Evolutionary conservation across 2,329 filamentous ascomycete species (phyloP).

Genomic region (Penicillium sp.): DNA sequence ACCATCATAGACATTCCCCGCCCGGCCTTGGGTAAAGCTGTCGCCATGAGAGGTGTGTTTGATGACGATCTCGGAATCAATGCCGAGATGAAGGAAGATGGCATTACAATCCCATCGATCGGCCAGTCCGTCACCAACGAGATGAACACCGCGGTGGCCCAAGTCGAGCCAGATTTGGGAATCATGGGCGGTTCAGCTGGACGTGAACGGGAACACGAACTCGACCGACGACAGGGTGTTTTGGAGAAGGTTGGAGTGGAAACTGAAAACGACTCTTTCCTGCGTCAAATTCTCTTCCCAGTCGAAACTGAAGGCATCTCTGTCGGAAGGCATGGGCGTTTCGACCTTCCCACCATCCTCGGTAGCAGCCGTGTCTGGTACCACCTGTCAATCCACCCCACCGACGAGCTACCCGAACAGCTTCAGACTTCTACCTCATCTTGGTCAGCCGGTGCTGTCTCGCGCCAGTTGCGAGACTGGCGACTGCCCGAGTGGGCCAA

Average conservation of each 20-base stretch:
- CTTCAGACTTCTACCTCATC: conserved; percentile 74
- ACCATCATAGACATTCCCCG: conserved; percentile 86
- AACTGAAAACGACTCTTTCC: conserved; percentile 78
- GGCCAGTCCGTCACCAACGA: conserved; percentile 85
- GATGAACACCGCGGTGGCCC: conserved; percentile 79
- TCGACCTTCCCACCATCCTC: conserved; percentile 75
- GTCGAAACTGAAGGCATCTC: conserved; percentile 76
- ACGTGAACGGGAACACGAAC: conserved; percentile 74
- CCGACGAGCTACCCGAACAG: conserved; percentile 78
- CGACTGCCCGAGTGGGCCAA: conserved; percentile 96
- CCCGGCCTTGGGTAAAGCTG: conserved; percentile 78
- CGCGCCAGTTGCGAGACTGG: conserved; percentile 90
- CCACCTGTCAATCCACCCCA: conserved; percentile 88
- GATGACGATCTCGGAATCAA: conserved; percentile 94
- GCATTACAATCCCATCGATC: conserved; percentile 72
- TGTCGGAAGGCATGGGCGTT: conserved; percentile 75
- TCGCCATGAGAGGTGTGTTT: conserved; percentile 88
- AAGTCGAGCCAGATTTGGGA: conserved; percentile 78
- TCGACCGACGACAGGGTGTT: conserved; percentile 80
- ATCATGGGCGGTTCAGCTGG: conserved; percentile 69
- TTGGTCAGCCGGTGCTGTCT: conserved; percentile 93
- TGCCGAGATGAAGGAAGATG: conserved; percentile 94
- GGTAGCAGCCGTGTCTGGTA: conserved; percentile 92
- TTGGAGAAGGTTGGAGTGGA: conserved; percentile 87
- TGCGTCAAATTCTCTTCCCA: conserved; percentile 82